Evolutionary conservation across 768 basidiomycete genomes (phyloP), one percentile per base, ranked within the genome.

Genomic region (Harrya chromipes): DNA sequence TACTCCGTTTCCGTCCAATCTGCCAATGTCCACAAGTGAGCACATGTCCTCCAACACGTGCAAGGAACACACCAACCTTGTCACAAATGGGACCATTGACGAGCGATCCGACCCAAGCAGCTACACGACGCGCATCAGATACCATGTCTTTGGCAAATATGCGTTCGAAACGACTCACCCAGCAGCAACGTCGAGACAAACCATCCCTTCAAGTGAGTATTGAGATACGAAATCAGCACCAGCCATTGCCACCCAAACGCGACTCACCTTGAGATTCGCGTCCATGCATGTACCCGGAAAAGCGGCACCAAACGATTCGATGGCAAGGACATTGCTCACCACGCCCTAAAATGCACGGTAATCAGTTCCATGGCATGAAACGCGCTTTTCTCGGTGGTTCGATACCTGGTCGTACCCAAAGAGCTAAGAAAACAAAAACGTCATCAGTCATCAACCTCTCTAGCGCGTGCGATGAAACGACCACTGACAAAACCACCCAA

Each of bases 401-500:
- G 27, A 19, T 42, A 63, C 64, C 52, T 67, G 67, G 31, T 63
- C 67, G 44, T 69, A 67, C 12, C 66, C 66, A 43, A 69, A 67
- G 29, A 67, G 59, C 66, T 69, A 27, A 27, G 26, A 13, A 13
- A 13, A 33, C 31, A 9, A 14, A 39, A 26, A 23, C 29, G 31
- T 2, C 10, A 6, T 29, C 40, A 36, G 2, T 6, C 43, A 41
- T 55, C 43, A 55, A 19, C 37, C 10, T 33, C 43, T 1, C 20
- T n/a, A n/a, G 6, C 6, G 24, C n/a, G 46, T n/a, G 16, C 19
- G n/a, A n/a, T 34, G 8, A 47, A 6, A 35, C 0, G 26, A 47
- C 16, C 23, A 58, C 66, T 61, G 29, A 67, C 66, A 29, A 67
- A 67, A 41, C 66, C 67, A 39, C 66, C 66, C 37, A 67, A 35